Base-by-base conservation (phyloP, 345 rosid species). In the Rhodamnia rubescens region DNA sequence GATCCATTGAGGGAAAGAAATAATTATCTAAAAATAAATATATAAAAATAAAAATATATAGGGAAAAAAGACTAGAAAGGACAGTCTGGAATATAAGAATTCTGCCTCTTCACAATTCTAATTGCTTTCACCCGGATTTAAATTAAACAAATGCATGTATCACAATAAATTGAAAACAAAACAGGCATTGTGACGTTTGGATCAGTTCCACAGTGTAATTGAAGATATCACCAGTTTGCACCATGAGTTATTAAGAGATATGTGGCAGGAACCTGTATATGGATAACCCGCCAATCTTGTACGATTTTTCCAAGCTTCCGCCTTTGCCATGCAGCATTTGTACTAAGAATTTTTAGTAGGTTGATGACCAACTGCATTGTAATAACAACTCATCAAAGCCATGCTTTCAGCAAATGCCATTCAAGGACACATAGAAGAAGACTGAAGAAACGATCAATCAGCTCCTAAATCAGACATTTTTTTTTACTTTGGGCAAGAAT, bases 301-400 rank as follows among this genome's bases (percentile, higher is more conserved):
- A 98, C 90, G 85, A 95, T 90, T 91, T 98, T 98, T 83, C 99
- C 99, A 82, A 98, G 98, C 90, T 96, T 96, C 83, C 99, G 97
- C 91, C 99, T 96, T 91, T 98, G 99, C 99, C 99, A 98, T 54
- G 99, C 95, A 91, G 94, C 88, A 92, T 98, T 98, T 85, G 99
- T 94, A 88, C 98, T 93, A 81, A 98, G 93, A 88, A 98, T 94
- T 91, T 92, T 96, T 86, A 98, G 96, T 89, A 96, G 92, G 91
- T 96, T 98, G 87, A 92, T 90, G 87, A 96, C 93, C 82, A 98
- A 87, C 99, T 98, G 98, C 99, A 93, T 84, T 5, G 53, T 81
- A 87, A 85, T 88, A 36, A 84, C 44, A 69, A 44, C 42, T 69
- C 9, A 69, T 69, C 80, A 69, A 69, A 36, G 80, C 80, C 47